Conservation (phyloP, 805 yeast species). For the Isabelozyma gotoi region DNA sequence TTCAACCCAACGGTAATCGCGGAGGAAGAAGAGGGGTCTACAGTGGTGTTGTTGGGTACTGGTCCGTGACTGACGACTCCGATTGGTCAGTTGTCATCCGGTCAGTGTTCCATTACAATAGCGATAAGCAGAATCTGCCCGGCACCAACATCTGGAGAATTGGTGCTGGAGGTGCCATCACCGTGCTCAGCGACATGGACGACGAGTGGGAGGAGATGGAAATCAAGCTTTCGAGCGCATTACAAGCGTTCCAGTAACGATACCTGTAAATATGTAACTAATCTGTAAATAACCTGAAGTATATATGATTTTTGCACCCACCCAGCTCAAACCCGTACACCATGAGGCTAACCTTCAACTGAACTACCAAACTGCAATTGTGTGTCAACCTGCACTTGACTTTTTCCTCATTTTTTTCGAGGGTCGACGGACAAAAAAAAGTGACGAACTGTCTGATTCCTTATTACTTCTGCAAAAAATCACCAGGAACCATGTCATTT, state of each 20-base stretch:
- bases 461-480: not conserved
- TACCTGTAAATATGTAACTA: constrained; percentile 1
- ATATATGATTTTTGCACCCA: too few species aligned
- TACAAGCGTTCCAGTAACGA: constrained; percentile 59
- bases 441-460: not conserved
- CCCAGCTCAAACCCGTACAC: not conserved
- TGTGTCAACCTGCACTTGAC: not conserved
- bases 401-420: not conserved
- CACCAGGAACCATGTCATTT: constrained; percentile 53
- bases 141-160: constrained; percentile 60
- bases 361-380: not conserved
- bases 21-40: constrained; percentile 75
- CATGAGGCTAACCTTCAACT: not conserved
- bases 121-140: constrained; percentile 38
- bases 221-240: constrained; percentile 74
- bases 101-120: constrained; percentile 66
- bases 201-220: constrained; percentile 94
- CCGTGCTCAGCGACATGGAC: constrained; percentile 76
- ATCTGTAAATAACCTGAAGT: too few species aligned
- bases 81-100: constrained; percentile 97
- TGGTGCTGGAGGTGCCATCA: constrained; percentile 99
- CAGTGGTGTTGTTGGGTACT: constrained; percentile 94
- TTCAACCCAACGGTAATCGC: constrained; percentile 27
- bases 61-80: constrained; percentile 82
- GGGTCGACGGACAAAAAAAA: not conserved